Conservation (phyloP, 176 grass and related monocot species). For the Areca catechu region DNA sequence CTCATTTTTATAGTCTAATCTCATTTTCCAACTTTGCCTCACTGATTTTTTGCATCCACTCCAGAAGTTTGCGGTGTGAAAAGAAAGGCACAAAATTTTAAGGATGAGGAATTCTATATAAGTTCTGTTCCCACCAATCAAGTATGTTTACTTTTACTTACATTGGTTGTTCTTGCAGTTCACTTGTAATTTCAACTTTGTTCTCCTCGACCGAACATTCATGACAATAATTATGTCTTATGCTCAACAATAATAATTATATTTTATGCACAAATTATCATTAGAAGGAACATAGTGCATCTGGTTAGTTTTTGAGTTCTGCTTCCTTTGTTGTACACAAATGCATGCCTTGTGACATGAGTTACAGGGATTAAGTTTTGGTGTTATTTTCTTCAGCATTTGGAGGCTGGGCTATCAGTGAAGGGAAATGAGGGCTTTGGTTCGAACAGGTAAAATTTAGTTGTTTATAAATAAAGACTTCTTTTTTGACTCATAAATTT, state of each 20-base stretch:
- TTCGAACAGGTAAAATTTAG: slow-evolving; percentile 50
- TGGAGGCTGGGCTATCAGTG: slow-evolving; percentile 71
- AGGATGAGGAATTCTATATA: slow-evolving; percentile 92
- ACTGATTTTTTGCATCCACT: slow-evolving; percentile 14
- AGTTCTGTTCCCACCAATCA: slow-evolving; percentile 91
- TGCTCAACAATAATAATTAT: too few relatives aligned
- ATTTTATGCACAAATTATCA: too few relatives aligned
- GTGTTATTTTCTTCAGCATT: slow-evolving; percentile 57
- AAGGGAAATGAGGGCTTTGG: slow-evolving; percentile 74
- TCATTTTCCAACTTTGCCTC: too few relatives aligned
- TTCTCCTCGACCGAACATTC: too few relatives aligned
- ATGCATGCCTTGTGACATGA: neutral
- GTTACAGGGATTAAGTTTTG: neutral
- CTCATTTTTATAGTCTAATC: too few relatives aligned
- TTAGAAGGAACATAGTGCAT: too few relatives aligned
- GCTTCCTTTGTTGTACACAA: too few relatives aligned
- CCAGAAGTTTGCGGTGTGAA: slow-evolving; percentile 69
- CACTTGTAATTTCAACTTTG: too few relatives aligned
- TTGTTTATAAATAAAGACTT: neutral
- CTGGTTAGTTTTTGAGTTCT: too few relatives aligned
- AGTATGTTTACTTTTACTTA: slow-evolving; percentile 22
- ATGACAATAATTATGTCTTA: too few relatives aligned
- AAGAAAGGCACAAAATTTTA: slow-evolving; percentile 61
- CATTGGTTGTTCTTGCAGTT: too few relatives aligned
- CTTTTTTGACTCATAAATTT: too few relatives aligned